These are phyloP conservation scores for Endothia cerciana DNA, from an alignment of 2,329 filamentous ascomycete genomes.

Conservation along the genomic window DNA sequence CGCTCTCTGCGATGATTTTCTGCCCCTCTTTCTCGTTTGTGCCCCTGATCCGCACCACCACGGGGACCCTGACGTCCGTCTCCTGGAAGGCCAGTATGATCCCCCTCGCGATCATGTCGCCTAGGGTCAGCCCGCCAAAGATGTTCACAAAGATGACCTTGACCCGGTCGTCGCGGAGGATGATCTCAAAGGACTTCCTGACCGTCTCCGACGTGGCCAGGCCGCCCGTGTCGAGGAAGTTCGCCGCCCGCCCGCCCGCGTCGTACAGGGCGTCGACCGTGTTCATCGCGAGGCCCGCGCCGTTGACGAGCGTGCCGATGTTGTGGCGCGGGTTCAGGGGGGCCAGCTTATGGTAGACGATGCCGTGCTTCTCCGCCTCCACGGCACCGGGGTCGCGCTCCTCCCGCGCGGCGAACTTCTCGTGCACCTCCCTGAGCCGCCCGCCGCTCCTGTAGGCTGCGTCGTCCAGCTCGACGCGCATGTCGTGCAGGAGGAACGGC, in stretches of 20 bases:
- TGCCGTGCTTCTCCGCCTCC: conserved; percentile 62
- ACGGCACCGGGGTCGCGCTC: conserved; percentile 42
- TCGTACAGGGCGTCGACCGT: conserved; percentile 78
- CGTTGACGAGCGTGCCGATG: conserved; percentile 86
- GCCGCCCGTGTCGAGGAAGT: conserved; percentile 89
- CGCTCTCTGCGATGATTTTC: conserved; percentile 70
- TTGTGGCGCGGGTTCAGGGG: conserved; percentile 53
- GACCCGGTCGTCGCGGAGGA: conserved; percentile 72
- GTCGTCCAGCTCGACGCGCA: conserved; percentile 50
- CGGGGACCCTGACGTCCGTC: conserved; percentile 66
- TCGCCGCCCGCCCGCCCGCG: conserved; percentile 71
- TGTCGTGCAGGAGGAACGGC: neutral
- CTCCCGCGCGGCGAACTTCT: conserved; percentile 37
- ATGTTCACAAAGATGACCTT: conserved; percentile 67
- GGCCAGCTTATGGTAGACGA: conserved; percentile 74
- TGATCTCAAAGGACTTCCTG: conserved; percentile 73
- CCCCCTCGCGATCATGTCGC: conserved; percentile 81
- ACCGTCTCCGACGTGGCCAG: conserved; percentile 86
- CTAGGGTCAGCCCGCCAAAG: conserved; percentile 63
- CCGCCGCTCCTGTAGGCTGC: conserved; percentile 41
- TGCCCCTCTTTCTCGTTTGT: conserved; percentile 75
- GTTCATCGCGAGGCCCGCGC: conserved; percentile 89
- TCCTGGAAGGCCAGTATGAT: conserved; percentile 75
- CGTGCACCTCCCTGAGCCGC: conserved; percentile 47
- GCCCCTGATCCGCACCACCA: conserved; percentile 77